These are phyloP conservation scores for Mycena kentingensis DNA, from an alignment of 768 basidiomycete species.

Conservation along the genomic window DNA sequence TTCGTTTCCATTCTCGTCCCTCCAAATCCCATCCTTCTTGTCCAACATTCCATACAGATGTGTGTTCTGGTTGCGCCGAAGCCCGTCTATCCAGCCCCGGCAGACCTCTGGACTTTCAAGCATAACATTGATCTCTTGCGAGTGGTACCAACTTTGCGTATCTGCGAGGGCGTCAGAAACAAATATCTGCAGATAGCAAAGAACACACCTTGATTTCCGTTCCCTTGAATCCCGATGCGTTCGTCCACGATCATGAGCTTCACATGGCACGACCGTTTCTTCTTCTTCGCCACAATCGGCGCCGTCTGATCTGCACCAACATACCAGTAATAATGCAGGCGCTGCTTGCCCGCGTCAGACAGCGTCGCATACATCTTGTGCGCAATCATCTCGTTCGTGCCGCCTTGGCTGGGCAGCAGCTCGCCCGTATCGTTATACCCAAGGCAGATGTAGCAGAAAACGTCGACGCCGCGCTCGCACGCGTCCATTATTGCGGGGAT, in stretches of 20 bases:
- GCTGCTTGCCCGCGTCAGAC: slow-evolving; percentile 44
- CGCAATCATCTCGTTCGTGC: slow-evolving; percentile 71
- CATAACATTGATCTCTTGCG: slow-evolving; percentile 69
- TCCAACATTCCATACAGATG: slow-evolving; percentile 46
- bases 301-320: slow-evolving; percentile 63
- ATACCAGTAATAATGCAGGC: slow-evolving; percentile 58
- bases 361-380: slow-evolving; percentile 57
- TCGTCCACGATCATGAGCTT: slow-evolving; percentile 72
- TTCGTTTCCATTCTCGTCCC: slow-evolving; percentile 47
- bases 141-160: slow-evolving; percentile 73
- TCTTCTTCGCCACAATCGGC: slow-evolving; percentile 65
- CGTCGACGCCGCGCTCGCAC: slow-evolving; percentile 60
- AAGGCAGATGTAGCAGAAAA: slow-evolving; percentile 61
- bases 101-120: slow-evolving; percentile 56
- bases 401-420: slow-evolving; percentile 66
- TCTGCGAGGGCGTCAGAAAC: slow-evolving; percentile 33
- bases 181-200: slow-evolving; percentile 8
- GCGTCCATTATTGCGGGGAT: slow-evolving; percentile 61
- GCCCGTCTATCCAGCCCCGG: slow-evolving; percentile 55
- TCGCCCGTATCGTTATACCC: slow-evolving; percentile 62
- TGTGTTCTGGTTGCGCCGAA: slow-evolving; percentile 59
- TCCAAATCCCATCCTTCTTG: slow-evolving; percentile 57
- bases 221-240: slow-evolving; percentile 65
- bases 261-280: slow-evolving; percentile 74
- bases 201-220: slow-evolving; percentile 62